Evolutionary conservation across 148 eudicot genomes (phyloP).

Genomic region (Cornus kousa): DNA sequence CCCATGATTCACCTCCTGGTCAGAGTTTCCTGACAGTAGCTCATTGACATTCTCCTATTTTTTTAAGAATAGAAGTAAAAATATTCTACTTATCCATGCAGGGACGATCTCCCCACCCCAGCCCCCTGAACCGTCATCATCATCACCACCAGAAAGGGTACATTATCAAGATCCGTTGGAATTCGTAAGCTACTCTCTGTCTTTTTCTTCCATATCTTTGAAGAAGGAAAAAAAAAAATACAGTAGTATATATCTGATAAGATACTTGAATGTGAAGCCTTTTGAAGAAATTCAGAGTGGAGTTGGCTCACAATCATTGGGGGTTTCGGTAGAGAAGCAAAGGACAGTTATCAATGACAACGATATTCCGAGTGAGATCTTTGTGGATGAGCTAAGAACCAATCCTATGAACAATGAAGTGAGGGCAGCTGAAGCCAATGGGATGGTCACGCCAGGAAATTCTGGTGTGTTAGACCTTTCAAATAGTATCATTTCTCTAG

Average conservation of each 20-base stretch:
- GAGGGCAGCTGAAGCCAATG: conserved; percentile 27
- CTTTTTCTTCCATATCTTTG: not conserved
- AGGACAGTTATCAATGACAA: conserved; percentile 24
- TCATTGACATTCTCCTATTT: not conserved
- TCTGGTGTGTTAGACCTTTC: conserved; percentile 40
- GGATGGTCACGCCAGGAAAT: conserved; percentile 47
- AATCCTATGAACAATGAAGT: conserved; percentile 22
- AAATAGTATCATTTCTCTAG: not conserved
- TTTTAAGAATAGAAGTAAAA: not conserved
- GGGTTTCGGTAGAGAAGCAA: conserved; percentile 43
- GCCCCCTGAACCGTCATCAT: conserved; percentile 62
- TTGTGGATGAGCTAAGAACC: conserved; percentile 32
- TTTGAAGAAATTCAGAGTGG: conserved; percentile 47
- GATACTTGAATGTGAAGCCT: conserved; percentile 39
- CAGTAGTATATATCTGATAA: not conserved
- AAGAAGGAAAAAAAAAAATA: too few species aligned
- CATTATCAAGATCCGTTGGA: conserved; percentile 43
- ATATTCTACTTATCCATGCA: conserved; percentile 25
- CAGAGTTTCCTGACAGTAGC: conserved; percentile 17
- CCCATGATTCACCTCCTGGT: conserved; percentile 75
- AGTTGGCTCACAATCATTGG: conserved; percentile 31
- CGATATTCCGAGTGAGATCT: conserved; percentile 28
- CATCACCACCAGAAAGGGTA: conserved; percentile 46
- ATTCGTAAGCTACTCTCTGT: conserved; percentile 38
- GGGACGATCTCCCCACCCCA: conserved; percentile 47